Evolutionary conservation across 2,329 filamentous ascomycete species (phyloP).

Genomic region (Aspergillus latus): DNA sequence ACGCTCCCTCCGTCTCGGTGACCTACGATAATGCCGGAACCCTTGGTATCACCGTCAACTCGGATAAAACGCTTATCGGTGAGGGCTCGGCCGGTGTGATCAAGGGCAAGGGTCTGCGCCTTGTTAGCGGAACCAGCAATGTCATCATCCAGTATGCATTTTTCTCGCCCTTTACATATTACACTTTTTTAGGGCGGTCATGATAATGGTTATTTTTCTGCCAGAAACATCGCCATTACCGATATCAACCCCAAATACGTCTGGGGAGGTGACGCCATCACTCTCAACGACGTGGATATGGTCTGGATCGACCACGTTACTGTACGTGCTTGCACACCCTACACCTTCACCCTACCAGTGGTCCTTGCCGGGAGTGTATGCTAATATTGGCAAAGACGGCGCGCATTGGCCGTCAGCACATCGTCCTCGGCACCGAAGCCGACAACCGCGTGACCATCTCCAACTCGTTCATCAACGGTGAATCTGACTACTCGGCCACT

Average conservation of each 20-base stretch:
- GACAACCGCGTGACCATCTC: conserved; percentile 60
- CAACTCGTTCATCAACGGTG: conserved; percentile 61
- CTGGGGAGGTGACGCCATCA: conserved; percentile 62
- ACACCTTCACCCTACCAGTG: too few species aligned
- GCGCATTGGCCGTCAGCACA: conserved; percentile 60
- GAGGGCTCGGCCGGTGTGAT: conserved; percentile 55
- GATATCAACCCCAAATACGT: conserved; percentile 60
- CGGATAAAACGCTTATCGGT: conserved; percentile 60
- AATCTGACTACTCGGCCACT: conserved; percentile 54
- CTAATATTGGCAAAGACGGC: conserved; percentile 44
- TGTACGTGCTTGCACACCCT: conserved; percentile 15
- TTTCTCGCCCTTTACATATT: background rate
- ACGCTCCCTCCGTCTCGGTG: conserved; percentile 49
- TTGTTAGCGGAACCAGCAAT: conserved; percentile 51
- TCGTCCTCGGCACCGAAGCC: conserved; percentile 57
- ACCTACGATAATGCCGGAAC: conserved; percentile 54
- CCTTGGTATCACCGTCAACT: conserved; percentile 53
- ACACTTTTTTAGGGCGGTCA: too few species aligned
- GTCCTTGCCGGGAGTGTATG: too few species aligned
- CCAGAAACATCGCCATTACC: conserved; percentile 20
- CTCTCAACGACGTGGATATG: conserved; percentile 46
- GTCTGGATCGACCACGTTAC: conserved; percentile 56
- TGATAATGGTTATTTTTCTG: background rate
- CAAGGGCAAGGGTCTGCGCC: conserved; percentile 59
- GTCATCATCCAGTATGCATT: conserved; percentile 56